Base-by-base conservation (phyloP, 2,329 filamentous ascomycete species). In the Apiospora kogelbergensis region DNA sequence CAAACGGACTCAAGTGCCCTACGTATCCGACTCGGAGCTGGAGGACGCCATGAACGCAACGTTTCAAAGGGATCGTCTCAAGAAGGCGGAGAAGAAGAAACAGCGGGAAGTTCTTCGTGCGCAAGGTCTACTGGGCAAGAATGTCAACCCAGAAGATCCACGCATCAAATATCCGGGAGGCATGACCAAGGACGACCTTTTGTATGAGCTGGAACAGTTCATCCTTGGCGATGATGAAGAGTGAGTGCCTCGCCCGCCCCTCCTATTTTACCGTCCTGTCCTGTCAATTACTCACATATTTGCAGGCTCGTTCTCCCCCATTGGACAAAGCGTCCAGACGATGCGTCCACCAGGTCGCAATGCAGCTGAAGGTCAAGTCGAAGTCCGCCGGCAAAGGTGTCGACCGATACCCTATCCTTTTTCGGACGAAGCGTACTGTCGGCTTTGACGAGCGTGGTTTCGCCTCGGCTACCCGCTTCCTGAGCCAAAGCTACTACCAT, bases 301-400 rank as follows among this genome's bases (percentile, higher is more conserved):
- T 67, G 40, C 72, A 94, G 92, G 63, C 84, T 96, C 6, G 89
- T 5, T 84, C 98, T 30, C 93, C 95, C 3, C 93, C 95, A 0
- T 97, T 98, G 90, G 90, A 93, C 68, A 93, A 94, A 71, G 81
- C 86, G 60, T 87, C 91, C 46, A 91, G 96, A 65, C 95, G 93
- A 78, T 82, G 90, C 6, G 85, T 98, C 22, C 96, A 99, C 78
- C 88, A 93, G 70, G 80, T 97, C 46, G 94, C 93, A 15, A 88
- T 88, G 74, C 86, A 86, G 45, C 89, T 98, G 77, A 90, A 89
- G 20, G 82, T 98, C 70, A 95, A 91, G 72, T 97, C 95, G 3
- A 93, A 95, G 76, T 98, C 95, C 0, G 87, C 88, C 24, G 95
- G 95, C 1, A 87, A 87, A 65, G 94, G 91, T 9, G 86, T 88